These are phyloP conservation scores for Echinosophora koreensis DNA, from an alignment of 306 rosid genomes.

Conservation along the genomic window DNA sequence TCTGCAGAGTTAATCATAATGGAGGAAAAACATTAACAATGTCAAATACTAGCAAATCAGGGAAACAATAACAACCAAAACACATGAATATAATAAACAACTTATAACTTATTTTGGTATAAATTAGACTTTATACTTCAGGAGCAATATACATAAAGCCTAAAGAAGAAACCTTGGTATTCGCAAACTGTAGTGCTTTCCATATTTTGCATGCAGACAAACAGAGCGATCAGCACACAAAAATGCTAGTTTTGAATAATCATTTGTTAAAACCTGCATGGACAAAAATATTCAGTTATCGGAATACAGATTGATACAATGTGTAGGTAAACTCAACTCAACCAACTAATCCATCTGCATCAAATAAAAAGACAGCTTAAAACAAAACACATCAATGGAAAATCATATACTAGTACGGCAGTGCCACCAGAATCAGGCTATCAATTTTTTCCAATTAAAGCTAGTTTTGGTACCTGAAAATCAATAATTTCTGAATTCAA, in stretches of 20 bases:
- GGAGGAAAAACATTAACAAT: not conserved
- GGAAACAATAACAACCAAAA: not conserved
- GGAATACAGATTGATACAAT: slow-evolving; percentile 20
- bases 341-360: not conserved
- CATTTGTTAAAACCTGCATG: slow-evolving; percentile 75
- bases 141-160: slow-evolving; percentile 37
- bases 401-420: not conserved
- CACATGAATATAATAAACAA: not conserved
- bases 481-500: slow-evolving; percentile 91
- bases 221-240: slow-evolving; percentile 91
- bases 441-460: not conserved
- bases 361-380: not conserved
- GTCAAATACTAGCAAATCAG: slow-evolving; percentile 17
- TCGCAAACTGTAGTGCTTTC: slow-evolving; percentile 86
- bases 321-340: slow-evolving; percentile 17
- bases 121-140: slow-evolving; percentile 19
- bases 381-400: slow-evolving; percentile 7
- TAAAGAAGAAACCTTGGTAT: slow-evolving; percentile 79
- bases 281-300: slow-evolving; percentile 39
- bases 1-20: slow-evolving; percentile 4
- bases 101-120: not conserved
- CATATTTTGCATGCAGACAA: slow-evolving; percentile 88
- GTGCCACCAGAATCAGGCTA: slow-evolving; percentile 8
- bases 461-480: slow-evolving; percentile 71
- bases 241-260: slow-evolving; percentile 94